Evolutionary conservation across 306 rosid genomes (phyloP).

Genomic region (Prunus dulcis): DNA sequence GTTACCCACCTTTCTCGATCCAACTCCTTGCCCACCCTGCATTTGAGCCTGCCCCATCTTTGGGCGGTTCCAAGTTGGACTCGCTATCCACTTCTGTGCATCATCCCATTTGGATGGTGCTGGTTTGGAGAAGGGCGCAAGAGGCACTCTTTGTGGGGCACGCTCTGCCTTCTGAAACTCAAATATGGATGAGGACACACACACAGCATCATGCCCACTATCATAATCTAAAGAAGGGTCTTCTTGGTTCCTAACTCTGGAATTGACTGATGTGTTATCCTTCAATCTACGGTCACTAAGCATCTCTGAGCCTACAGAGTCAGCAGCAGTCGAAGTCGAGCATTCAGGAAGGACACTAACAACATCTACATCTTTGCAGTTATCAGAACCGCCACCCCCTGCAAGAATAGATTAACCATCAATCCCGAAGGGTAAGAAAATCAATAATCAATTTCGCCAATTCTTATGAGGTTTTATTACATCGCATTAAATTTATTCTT

Average conservation of each 20-base stretch:
- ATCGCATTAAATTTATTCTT: background rate
- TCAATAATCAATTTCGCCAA: background rate
- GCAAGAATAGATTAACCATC: constrained; percentile 15
- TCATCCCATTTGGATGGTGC: constrained; percentile 97
- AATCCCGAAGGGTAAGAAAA: constrained; percentile 1
- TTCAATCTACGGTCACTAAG: constrained; percentile 40
- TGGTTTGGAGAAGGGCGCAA: constrained; percentile 81
- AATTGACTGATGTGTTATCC: constrained; percentile 35
- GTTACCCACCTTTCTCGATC: constrained; percentile 46
- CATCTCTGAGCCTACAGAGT: constrained; percentile 41
- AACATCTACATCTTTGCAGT: constrained; percentile 82
- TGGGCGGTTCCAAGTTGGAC: constrained; percentile 73
- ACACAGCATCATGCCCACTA: constrained; percentile 46
- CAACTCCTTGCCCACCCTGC: constrained; percentile 52
- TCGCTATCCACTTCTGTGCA: constrained; percentile 97
- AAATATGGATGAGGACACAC: constrained; percentile 55
- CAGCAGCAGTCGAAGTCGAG: constrained; percentile 39
- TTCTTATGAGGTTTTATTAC: background rate
- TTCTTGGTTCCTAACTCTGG: constrained; percentile 50
- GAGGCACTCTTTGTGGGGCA: constrained; percentile 61
- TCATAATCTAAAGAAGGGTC: constrained; percentile 64
- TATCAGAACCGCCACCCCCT: constrained; percentile 71
- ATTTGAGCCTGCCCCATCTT: constrained; percentile 59
- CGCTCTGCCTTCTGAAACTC: constrained; percentile 90
- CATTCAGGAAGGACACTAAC: constrained; percentile 76